A percentile compares a stretch with the other conserved stretches of the same genome.
These are phyloP conservation scores for Pseudopediastrum boryanum DNA, from an alignment of 139 green algal species.

Conservation along the genomic window DNA sequence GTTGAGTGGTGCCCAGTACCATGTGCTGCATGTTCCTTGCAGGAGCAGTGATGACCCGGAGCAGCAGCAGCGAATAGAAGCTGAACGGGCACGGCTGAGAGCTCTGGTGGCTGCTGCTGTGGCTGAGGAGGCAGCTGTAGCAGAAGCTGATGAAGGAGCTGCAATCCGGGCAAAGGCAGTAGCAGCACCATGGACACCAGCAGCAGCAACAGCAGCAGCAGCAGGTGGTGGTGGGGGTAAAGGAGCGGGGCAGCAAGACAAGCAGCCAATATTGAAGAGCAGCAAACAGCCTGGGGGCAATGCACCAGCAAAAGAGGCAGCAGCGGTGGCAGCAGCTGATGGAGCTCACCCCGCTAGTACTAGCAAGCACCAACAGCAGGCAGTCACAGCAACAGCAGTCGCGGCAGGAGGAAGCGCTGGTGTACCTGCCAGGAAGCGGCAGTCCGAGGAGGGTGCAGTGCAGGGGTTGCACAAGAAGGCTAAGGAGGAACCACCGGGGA, in stretches of 20 bases:
- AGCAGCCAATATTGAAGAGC: no score
- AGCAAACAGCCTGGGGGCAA: no score
- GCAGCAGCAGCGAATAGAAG: slow-evolving; percentile 60
- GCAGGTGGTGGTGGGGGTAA: no score
- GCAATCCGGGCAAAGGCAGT: slow-evolving; percentile 16
- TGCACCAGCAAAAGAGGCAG: no score
- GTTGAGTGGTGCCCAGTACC: no score
- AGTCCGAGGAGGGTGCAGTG: no score
- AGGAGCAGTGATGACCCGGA: slow-evolving; percentile 55
- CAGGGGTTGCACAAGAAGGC: not conserved
- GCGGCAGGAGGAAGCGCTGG: slow-evolving; percentile 15
- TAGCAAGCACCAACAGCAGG: not conserved
- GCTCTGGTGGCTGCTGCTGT: slow-evolving; percentile 49
- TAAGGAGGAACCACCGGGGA: not conserved
- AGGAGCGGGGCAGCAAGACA: no score
- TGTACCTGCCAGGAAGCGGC: no score
- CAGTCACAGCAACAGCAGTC: no score
- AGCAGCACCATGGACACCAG: not conserved
- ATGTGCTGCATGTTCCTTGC: no score
- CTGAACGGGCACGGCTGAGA: slow-evolving; percentile 59
- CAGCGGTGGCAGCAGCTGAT: slow-evolving; percentile 3
- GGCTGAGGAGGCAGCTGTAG: slow-evolving; percentile 60
- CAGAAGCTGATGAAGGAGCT: slow-evolving; percentile 79
- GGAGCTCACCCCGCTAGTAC: not conserved
- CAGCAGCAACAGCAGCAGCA: not conserved